Base-by-base conservation (phyloP, 495 filamentous ascomycete genomes). In the Margaritispora aquatica region DNA sequence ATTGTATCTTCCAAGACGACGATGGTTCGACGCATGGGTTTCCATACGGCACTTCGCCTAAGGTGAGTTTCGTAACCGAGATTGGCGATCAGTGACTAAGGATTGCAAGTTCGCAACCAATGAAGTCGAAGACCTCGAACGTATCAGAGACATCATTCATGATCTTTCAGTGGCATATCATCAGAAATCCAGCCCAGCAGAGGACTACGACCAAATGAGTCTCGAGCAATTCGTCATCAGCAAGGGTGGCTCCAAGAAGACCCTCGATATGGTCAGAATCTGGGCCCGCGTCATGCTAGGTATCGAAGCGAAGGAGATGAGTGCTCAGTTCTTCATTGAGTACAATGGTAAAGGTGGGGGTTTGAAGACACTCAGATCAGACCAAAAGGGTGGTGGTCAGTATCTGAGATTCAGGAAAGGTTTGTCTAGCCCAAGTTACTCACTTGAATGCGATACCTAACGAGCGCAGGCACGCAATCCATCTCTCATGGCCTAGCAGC, bases 261-360 rank as follows among this genome's bases (percentile, higher is more conserved):
- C 54, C 4, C 11, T 69, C 66, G 10, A 24, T 69, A 15, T 65
- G 57, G 38, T 70, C 60, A 17, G 66, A 9, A 66, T 75, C 26
- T 75, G 77, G 64, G 66, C 70, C 0, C 69, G 69, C 4, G 76
- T 69, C 1, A 76, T 81, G 69, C 68, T 80, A 1, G 77, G 78
- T 13, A 59, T 71, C 15, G 73, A 77, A 19, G 65, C 75, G 2
- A 38, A 29, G 0, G 74, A 81, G 8, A 55, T 82, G 22, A 74
- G 70, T 47, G 73, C 74, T 5, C 57, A 76, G 0, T 83, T 66
- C 56, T 75, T 81, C 61, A 63, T 84, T n/a, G 71, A 76, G 48
- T 80, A 81, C 64, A 74, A 73, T 68, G 71, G 72, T 55, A 69
- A 68, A 23, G 73, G 73, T 1, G 71, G 70, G 0, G 77, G 78